phyloP scores from a whole-genome alignment of 345 rosid genomes.

The Lepidium sativum region DNA sequence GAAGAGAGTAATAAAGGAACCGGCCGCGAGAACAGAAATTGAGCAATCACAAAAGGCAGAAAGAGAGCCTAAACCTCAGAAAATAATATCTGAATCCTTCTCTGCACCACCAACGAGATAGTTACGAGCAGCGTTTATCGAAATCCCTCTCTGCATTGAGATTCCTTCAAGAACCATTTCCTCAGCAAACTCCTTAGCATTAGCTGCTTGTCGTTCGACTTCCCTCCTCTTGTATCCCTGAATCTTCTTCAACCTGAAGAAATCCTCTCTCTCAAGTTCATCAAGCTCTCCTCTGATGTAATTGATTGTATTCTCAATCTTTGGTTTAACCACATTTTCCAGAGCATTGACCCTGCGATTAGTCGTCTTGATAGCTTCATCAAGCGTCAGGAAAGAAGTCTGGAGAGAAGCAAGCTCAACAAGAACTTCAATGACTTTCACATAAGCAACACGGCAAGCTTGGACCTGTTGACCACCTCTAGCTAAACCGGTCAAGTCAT shows the following conservation, averaged over 20 bases:
- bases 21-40: neutral
- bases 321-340: conserved; percentile 91
- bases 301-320: conserved; percentile 71
- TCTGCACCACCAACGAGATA: conserved; percentile 44
- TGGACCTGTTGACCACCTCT: conserved; percentile 94
- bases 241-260: conserved; percentile 88
- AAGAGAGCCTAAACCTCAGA: conserved; percentile 36
- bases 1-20: neutral
- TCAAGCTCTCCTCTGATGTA: conserved; percentile 90
- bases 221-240: conserved; percentile 81
- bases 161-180: conserved; percentile 57
- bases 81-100: conserved; percentile 77
- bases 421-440: conserved; percentile 81
- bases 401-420: conserved; percentile 96
- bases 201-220: conserved; percentile 42
- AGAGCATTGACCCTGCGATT: conserved; percentile 86
- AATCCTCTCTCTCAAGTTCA: conserved; percentile 90
- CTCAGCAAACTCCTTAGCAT: conserved; percentile 54
- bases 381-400: conserved; percentile 88
- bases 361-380: conserved; percentile 91
- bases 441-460: conserved; percentile 80
- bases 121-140: conserved; percentile 51
- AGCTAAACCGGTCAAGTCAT: conserved; percentile 84
- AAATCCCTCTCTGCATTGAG: conserved; percentile 69
- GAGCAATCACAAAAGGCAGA: conserved; percentile 9